Conservation (phyloP, 345 rosid species). For the Cardiospermum halicacabum region DNA sequence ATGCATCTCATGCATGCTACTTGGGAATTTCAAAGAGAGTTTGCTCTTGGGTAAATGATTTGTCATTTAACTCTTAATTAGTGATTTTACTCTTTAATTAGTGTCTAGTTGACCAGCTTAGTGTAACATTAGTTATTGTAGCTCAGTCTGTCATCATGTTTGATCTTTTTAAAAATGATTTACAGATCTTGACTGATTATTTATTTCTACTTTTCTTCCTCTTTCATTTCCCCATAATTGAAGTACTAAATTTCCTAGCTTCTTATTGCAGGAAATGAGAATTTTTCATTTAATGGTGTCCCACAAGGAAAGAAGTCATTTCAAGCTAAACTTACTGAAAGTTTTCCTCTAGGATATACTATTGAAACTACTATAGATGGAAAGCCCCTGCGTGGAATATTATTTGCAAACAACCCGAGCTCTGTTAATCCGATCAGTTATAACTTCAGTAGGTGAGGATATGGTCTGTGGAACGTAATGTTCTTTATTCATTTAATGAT, state of each 20-base stretch:
- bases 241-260: background rate
- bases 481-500: background rate
- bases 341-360: slow-evolving; percentile 64
- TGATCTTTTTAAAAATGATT: slow-evolving; percentile 1
- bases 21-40: background rate
- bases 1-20: background rate
- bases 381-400: slow-evolving; percentile 74
- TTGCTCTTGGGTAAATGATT: background rate
- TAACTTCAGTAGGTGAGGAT: slow-evolving; percentile 43
- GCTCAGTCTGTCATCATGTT: no score
- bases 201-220: background rate
- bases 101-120: background rate
- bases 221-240: background rate
- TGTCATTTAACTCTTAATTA: background rate
- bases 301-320: slow-evolving; percentile 69
- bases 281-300: slow-evolving; percentile 30
- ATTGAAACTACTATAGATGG: slow-evolving; percentile 87
- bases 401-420: slow-evolving; percentile 65
- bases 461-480: slow-evolving; percentile 6
- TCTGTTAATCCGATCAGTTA: slow-evolving; percentile 26
- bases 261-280: slow-evolving; percentile 51
- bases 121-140: background rate
- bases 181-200: background rate
- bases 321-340: slow-evolving; percentile 78
- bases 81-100: no score